Base-by-base conservation (phyloP, 169 alveolate genomes). In the Babesia bigemina region DNA sequence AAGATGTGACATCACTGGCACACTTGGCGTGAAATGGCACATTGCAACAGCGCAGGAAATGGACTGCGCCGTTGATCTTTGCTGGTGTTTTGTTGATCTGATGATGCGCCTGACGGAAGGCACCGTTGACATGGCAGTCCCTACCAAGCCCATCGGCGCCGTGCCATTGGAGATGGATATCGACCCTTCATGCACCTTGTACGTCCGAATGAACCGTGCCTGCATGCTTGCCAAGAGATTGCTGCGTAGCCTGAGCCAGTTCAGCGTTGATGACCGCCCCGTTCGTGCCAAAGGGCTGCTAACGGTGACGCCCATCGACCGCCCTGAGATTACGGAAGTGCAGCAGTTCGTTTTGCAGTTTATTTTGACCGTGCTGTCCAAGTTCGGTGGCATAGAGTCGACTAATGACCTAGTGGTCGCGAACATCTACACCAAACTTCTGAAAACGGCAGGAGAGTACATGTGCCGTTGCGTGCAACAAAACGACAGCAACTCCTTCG, bases 391-490 rank as follows among this genome's bases (percentile, higher is more conserved):
- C 26, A 62, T 74, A 4, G 75, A 75, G 17, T 7, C 85, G 11
- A 49, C 47, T 19, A 42, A 75, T 8, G 85, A 75, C 13, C 63
- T 77, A 4, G 53, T 70, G 50, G 63, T 69, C 7, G 26, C 73
- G n/a, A 67, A 74, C 45, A 63, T 56, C 16, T 62, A 62, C 48
- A n/a, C 17, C 57, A 79, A 62, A 59, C 28, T 79, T 12, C 28
- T 79, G 74, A 81, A 81, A 63, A 59, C 73, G 24, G 70, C 63
- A 13, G 77, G 63, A 33, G 71, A 67, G 48, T 48, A 69, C 29
- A 57, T 74, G 16, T 71, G 74, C 22, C 66, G 79, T 6, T 22
- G 52, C 16, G 79, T 47, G 24, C 24, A 48, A 28, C 24, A 49
- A 12, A 28, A 42, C 24, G 85, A 72, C 16, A 21, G 16, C 33